Percentiles rank a stretch among this genome's conserved stretches.
Evolutionary conservation across 2,329 filamentous ascomycete species (phyloP).

Genomic region (Trichoderma polysporum): DNA sequence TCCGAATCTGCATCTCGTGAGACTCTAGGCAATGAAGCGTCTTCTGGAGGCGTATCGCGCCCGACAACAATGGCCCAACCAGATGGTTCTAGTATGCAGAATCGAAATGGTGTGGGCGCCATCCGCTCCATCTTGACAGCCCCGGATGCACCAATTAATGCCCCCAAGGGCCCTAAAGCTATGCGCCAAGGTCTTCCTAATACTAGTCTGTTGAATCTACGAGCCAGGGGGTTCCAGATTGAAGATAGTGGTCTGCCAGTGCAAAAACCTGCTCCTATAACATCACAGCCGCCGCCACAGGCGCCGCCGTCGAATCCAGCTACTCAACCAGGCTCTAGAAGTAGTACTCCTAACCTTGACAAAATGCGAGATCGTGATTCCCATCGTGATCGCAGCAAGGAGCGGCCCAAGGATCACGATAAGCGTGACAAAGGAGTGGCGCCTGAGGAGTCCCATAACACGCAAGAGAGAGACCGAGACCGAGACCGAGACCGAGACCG

Average conservation of each 20-base stretch:
- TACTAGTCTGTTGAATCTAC: conserved; percentile 68
- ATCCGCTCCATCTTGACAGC: conserved; percentile 37
- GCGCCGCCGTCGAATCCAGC: conserved; percentile 21
- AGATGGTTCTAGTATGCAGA: conserved; percentile 26
- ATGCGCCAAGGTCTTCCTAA: conserved; percentile 89
- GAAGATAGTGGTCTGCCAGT: conserved; percentile 42
- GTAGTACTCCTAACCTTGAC: conserved; percentile 46
- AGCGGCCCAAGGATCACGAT: conserved; percentile 31
- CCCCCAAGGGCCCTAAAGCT: conserved; percentile 89
- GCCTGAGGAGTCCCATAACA: conserved; percentile 24
- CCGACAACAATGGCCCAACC: conserved; percentile 20
- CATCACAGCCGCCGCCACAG: conserved; percentile 19
- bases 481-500: conserved; percentile 16
- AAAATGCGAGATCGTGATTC: conserved; percentile 37
- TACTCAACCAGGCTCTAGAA: conserved; percentile 41
- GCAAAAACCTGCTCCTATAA: conserved; percentile 20
- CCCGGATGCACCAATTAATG: conserved; percentile 59
- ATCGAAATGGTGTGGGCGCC: conserved; percentile 26
- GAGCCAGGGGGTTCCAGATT: conserved; percentile 52
- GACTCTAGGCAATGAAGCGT: conserved; percentile 33
- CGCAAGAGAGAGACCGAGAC: conserved; percentile 20
- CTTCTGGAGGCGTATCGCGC: conserved; percentile 23
- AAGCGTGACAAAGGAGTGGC: conserved; percentile 26
- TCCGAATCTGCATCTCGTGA: conserved; percentile 31
- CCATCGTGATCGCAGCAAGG: conserved; percentile 38